These are phyloP conservation scores for Acer yangbiense DNA, from an alignment of 345 rosid species.

Conservation along the genomic window DNA sequence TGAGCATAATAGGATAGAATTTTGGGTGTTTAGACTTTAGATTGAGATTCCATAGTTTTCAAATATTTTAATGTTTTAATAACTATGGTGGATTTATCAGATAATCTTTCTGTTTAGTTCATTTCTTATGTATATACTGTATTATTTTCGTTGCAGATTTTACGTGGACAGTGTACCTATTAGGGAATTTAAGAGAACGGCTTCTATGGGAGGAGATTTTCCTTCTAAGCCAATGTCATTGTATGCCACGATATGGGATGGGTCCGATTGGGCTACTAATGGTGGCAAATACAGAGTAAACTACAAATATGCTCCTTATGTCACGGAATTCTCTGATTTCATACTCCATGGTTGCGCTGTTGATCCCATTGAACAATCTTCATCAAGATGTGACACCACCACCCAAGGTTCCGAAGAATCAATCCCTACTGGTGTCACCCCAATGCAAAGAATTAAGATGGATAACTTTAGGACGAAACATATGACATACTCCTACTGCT, in stretches of 20 bases:
- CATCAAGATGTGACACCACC: constrained; percentile 53
- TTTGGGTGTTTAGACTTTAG: neutral
- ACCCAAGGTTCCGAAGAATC: constrained; percentile 29
- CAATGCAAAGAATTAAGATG: constrained; percentile 62
- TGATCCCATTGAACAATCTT: constrained; percentile 66
- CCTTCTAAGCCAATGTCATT: constrained; percentile 96
- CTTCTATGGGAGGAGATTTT: constrained; percentile 77
- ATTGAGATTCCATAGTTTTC: neutral
- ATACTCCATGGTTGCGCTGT: constrained; percentile 85
- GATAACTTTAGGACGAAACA: constrained; percentile 64
- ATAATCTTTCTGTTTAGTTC: neutral
- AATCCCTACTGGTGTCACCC: constrained; percentile 40
- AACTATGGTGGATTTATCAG: too few relatives aligned
- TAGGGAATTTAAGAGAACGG: constrained; percentile 72
- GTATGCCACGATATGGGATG: constrained; percentile 97
- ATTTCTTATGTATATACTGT: neutral
- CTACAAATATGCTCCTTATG: constrained; percentile 90
- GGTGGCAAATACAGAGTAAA: constrained; percentile 94
- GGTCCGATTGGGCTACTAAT: constrained; percentile 92
- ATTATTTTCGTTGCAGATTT: constrained; percentile 52
- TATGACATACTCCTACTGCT: constrained; percentile 94
- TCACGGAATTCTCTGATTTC: constrained; percentile 63
- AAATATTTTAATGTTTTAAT: neutral
- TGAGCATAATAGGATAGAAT: neutral
- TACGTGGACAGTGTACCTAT: constrained; percentile 77